phyloP scores from a whole-genome alignment of 108 stramenopile genomes.

The Skeletonema marinoi region DNA sequence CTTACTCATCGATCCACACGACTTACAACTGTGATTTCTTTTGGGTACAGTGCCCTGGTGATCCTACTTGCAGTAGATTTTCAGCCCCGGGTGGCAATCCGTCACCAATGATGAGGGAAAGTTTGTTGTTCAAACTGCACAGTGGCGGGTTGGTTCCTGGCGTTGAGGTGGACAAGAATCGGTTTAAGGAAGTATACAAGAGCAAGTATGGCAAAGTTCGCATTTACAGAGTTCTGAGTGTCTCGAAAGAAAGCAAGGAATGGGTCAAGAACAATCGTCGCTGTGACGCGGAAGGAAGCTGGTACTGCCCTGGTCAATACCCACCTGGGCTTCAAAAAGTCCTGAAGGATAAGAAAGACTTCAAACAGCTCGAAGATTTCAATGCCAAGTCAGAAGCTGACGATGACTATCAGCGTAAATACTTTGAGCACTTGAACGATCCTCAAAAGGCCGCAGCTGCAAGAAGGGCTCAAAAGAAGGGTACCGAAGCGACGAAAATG shows the following conservation, averaged over 20 bases:
- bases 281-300: slow-evolving; percentile 89
- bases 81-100: slow-evolving; percentile 63
- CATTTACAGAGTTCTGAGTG: slow-evolving; percentile 92
- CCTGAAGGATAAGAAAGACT: slow-evolving; percentile 82
- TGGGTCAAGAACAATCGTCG: slow-evolving; percentile 85
- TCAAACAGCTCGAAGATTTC: slow-evolving; percentile 92
- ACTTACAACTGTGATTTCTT: neutral
- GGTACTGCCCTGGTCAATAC: slow-evolving; percentile 92
- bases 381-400: slow-evolving; percentile 68
- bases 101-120: slow-evolving; percentile 71
- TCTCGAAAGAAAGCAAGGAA: slow-evolving; percentile 86
- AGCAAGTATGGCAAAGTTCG: slow-evolving; percentile 96
- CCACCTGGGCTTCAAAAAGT: slow-evolving; percentile 89
- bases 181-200: slow-evolving; percentile 87
- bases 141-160: slow-evolving; percentile 71
- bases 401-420: slow-evolving; percentile 77
- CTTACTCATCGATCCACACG: neutral
- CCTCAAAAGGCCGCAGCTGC: slow-evolving; percentile 51
- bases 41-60: slow-evolving; percentile 63
- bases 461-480: slow-evolving; percentile 27
- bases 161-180: slow-evolving; percentile 75
- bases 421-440: slow-evolving; percentile 80
- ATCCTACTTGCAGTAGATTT: slow-evolving; percentile 89
- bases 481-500: slow-evolving; percentile 8
- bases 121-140: slow-evolving; percentile 92